Conservation (phyloP, 2,329 filamentous ascomycete species). For the Pyrenophora tritici-repentis region DNA sequence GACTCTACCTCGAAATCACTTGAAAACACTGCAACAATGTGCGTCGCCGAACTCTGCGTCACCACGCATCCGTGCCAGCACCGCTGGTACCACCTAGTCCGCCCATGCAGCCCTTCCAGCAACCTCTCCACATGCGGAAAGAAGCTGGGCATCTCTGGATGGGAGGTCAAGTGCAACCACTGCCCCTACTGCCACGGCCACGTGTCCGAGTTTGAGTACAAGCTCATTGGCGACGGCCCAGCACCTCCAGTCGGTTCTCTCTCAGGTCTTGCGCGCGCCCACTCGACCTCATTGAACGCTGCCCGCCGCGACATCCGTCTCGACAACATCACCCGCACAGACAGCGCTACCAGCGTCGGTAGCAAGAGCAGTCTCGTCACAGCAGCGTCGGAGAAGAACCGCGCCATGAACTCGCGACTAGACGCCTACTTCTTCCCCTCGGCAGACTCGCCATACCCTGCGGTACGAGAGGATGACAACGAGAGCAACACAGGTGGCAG, state of each 20-base stretch:
- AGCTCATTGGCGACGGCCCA: slow-evolving; percentile 50
- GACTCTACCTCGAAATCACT: slow-evolving; percentile 34
- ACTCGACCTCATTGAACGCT: slow-evolving; percentile 46
- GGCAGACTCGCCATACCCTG: slow-evolving; percentile 32
- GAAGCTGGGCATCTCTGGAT: slow-evolving; percentile 54
- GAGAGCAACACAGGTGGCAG: slow-evolving; percentile 33
- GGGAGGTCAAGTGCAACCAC: slow-evolving; percentile 54
- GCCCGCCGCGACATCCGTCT: slow-evolving; percentile 46
- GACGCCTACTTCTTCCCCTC: slow-evolving; percentile 46
- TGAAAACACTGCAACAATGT: slow-evolving; percentile 48
- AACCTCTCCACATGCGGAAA: slow-evolving; percentile 55
- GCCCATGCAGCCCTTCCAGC: slow-evolving; percentile 50
- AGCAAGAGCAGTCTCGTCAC: slow-evolving; percentile 42
- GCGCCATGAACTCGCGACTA: slow-evolving; percentile 47
- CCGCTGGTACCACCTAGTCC: slow-evolving; percentile 56
- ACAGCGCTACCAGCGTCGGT: slow-evolving; percentile 45
- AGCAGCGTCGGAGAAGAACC: slow-evolving; percentile 47
- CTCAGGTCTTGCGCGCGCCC: slow-evolving; percentile 45
- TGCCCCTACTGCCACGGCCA: slow-evolving; percentile 55
- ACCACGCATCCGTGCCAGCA: slow-evolving; percentile 54
- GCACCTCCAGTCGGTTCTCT: slow-evolving; percentile 47
- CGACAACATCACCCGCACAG: slow-evolving; percentile 43
- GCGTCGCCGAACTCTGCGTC: slow-evolving; percentile 56
- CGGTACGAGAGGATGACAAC: slow-evolving; percentile 37
- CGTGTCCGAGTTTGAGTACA: slow-evolving; percentile 51